Conservation (phyloP, 202 grass and related monocot genomes). For the Setaria viridis region DNA sequence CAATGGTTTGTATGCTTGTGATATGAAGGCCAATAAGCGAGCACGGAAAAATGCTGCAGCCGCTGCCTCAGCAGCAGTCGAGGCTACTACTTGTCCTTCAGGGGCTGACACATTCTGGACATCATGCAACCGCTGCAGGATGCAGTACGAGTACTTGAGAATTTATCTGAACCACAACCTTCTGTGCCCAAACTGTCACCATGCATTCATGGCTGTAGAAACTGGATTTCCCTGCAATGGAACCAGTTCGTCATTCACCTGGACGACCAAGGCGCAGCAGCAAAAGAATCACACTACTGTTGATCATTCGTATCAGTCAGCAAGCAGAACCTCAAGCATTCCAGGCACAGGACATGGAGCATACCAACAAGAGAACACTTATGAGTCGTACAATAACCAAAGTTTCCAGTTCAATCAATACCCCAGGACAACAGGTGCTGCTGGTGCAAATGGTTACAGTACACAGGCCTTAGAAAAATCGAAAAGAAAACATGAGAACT, state of each 20-base stretch:
- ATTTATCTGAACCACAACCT: conserved; percentile 96
- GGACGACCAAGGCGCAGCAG: conserved; percentile 57
- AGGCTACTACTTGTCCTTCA: conserved; percentile 49
- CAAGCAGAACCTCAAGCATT: conserved; percentile 61
- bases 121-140: conserved; percentile 84
- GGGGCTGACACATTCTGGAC: conserved; percentile 89
- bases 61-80: conserved; percentile 29
- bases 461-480: conserved; percentile 52
- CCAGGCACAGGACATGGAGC: conserved; percentile 53
- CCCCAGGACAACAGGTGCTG: conserved; percentile 44
- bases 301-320: conserved; percentile 60
- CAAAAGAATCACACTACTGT: conserved; percentile 53
- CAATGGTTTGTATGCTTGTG: conserved; percentile 64
- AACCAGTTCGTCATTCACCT: conserved; percentile 64
- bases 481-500: conserved; percentile 57
- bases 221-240: conserved; percentile 85
- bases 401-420: conserved; percentile 78
- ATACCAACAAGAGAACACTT: conserved; percentile 68
- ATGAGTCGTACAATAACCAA: conserved; percentile 73
- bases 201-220: conserved; percentile 91
- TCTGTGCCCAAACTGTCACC: conserved; percentile 90
- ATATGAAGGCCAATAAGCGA: conserved; percentile 62
- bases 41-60: conserved; percentile 59
- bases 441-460: conserved; percentile 51
- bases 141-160: conserved; percentile 98